Conservation (phyloP, 345 rosid species). For the Corymbia maculata region DNA sequence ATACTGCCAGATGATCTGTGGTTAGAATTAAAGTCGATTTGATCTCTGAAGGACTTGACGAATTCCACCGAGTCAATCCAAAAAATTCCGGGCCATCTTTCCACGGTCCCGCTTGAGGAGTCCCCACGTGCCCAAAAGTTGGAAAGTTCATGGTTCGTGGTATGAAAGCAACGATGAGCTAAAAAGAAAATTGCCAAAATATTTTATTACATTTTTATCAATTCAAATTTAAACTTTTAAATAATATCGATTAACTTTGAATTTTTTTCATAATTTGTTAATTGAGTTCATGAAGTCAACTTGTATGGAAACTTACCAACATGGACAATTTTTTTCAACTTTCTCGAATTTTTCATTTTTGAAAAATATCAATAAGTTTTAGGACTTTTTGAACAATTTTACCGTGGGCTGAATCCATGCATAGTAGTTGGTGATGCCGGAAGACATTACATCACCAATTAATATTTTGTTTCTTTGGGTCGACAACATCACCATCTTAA, state of each 20-base stretch:
- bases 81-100: not conserved
- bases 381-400: not conserved
- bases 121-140: not conserved
- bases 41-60: not conserved
- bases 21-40: not conserved
- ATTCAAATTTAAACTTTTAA: rapidly evolving
- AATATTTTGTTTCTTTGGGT: not conserved
- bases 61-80: not conserved
- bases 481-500: not conserved
- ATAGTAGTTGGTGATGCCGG: rapidly evolving
- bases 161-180: not conserved
- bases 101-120: not conserved
- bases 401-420: rapidly evolving
- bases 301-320: rapidly evolving
- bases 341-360: too few species aligned
- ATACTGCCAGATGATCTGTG: not conserved
- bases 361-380: not conserved
- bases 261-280: not conserved
- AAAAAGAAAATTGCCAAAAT: not conserved
- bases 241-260: not conserved
- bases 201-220: rapidly evolving
- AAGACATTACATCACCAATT: not conserved
- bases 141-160: not conserved
- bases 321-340: rapidly evolving
- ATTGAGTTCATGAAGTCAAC: rapidly evolving